Base-by-base conservation (phyloP, 2,329 filamentous ascomycete genomes). In the Pseudodiploospora longispora region DNA sequence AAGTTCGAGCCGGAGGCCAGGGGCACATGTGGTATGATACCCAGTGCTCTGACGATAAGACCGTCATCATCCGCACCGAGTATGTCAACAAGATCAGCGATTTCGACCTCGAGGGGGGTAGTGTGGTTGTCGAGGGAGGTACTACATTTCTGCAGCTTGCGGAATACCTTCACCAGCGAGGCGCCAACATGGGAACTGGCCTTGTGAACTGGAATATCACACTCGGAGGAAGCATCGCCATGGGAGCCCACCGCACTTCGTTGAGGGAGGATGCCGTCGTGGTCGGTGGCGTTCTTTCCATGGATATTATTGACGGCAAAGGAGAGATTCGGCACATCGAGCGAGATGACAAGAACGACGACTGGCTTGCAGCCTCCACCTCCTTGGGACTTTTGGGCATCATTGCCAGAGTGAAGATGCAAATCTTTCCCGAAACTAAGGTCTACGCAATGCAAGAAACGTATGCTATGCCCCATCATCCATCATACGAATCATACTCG, bases 181-280 rank as follows among this genome's bases (percentile, higher is more conserved):
- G 62, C 10, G 71, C 70, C 7, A 69, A 65, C 27, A 67, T 74
- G 36, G 71, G 71, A 12, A 73, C 72, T 42, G 71, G 70, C 1
- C 58, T 75, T 4, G 71, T 75, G 4, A 75, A 75, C 52, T 75
- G 72, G 72, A 75, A 75, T 48, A 75, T 75, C 43, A 72, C 67
- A 5, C 60, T 75, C 32, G 71, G 68, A 1, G 72, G 71, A 10
- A 68, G 67, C 34, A 65, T 75, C 4, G 72, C 72, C 4, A 75
- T 75, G 72, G 72, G 72, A 1, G 72, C 70, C 3, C 72, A 75
- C 50, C 63, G 72, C 10, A 69, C 66, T 1, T 69, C 69, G 10
- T 60, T 75, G 10, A 58, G 68, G 9, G 70, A 74, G 49, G 64
- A 71, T 29, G 70, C 70, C 4, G 72, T 70, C 56, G 72, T 75